These are phyloP conservation scores for Drechmeria coniospora DNA, from an alignment of 2,329 filamentous ascomycete genomes.

Conservation along the genomic window DNA sequence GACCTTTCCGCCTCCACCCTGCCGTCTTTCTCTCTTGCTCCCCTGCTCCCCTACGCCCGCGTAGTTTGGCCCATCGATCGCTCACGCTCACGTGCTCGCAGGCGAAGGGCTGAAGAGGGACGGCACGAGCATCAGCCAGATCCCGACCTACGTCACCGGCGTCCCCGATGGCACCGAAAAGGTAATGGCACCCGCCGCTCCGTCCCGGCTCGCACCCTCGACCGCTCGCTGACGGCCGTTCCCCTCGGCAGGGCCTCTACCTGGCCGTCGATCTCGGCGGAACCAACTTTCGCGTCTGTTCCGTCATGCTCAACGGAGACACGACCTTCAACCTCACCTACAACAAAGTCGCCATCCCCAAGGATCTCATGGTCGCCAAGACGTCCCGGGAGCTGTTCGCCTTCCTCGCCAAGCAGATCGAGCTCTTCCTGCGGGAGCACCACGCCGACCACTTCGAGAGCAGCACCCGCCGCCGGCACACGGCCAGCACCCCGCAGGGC, in stretches of 20 bases:
- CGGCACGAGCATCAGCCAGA: constrained; percentile 77
- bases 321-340: constrained; percentile 88
- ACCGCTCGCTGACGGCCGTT: neutral
- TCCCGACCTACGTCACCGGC: constrained; percentile 89
- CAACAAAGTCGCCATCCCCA: constrained; percentile 82
- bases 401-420: constrained; percentile 87
- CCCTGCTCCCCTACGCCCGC: neutral
- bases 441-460: constrained; percentile 75
- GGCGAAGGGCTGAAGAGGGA: constrained; percentile 69
- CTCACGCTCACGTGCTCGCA: constrained; percentile 16
- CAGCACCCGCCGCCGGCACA: constrained; percentile 48
- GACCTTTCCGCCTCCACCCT: neutral
- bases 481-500: constrained; percentile 40
- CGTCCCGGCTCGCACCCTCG: neutral
- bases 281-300: constrained; percentile 97
- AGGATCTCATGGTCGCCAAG: constrained; percentile 77
- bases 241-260: constrained; percentile 60
- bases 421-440: constrained; percentile 71
- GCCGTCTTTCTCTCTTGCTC: too few species aligned
- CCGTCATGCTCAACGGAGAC: constrained; percentile 82
- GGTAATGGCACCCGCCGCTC: constrained; percentile 22
- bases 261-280: constrained; percentile 95
- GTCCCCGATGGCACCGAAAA: constrained; percentile 97
- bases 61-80: neutral
- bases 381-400: constrained; percentile 76